Conservation (phyloP, 352 stramenopile genomes). For the Pythium folliculosum region DNA sequence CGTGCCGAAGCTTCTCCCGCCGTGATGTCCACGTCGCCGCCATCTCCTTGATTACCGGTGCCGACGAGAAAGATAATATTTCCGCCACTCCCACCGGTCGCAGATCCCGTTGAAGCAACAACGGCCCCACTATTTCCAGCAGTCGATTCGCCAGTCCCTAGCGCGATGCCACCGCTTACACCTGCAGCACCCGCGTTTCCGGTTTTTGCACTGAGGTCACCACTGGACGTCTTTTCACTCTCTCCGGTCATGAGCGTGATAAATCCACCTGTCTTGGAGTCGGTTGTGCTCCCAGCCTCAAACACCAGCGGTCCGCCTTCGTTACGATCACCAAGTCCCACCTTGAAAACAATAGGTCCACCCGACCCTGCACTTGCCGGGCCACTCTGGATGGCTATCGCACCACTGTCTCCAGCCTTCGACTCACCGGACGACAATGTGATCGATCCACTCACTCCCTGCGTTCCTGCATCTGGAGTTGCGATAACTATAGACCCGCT, state of each 20-base stretch:
- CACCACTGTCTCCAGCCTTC: constrained; percentile 57
- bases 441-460: constrained; percentile 56
- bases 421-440: constrained; percentile 40
- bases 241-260: constrained; percentile 59
- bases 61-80: constrained; percentile 55
- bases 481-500: constrained; percentile 55
- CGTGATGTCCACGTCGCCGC: constrained; percentile 68
- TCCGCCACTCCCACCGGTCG: constrained; percentile 64
- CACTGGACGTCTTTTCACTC: constrained; percentile 64
- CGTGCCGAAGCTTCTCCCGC: constrained; percentile 56
- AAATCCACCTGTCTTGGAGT: constrained; percentile 67
- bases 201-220: constrained; percentile 64
- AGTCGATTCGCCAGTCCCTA: constrained; percentile 61
- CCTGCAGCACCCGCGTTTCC: constrained; percentile 58
- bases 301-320: constrained; percentile 81
- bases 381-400: constrained; percentile 56
- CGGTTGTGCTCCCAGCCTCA: constrained; percentile 66
- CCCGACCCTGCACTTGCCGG: constrained; percentile 47
- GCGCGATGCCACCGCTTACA: constrained; percentile 54
- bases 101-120: constrained; percentile 51
- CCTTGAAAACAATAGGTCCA: constrained; percentile 50
- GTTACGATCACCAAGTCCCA: constrained; percentile 75
- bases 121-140: constrained; percentile 56
- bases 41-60: constrained; percentile 51
- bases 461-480: constrained; percentile 46